Base-by-base conservation (phyloP, 2,329 filamentous ascomycete genomes). In the Samsoniella hepiali region DNA sequence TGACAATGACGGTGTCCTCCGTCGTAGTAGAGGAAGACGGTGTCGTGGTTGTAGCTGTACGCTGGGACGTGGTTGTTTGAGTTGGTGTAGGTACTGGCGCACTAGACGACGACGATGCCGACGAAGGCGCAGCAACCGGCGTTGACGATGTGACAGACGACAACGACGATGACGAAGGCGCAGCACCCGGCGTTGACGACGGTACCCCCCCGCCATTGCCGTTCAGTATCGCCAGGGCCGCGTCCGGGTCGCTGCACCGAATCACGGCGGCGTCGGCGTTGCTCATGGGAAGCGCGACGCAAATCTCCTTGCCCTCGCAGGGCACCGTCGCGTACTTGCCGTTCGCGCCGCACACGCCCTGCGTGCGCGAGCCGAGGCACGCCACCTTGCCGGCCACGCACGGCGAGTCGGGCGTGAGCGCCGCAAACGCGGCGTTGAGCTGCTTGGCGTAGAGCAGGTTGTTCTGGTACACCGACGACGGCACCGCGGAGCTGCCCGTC, bases 231-330 rank as follows among this genome's bases (percentile, higher is more conserved):
- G 68, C 71, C 49, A 74, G 69, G 0, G 82, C 84, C 2, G 73
- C 71, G 3, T 69, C 69, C 10, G 72, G 68, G 56, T 80, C 73
- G 34, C 75, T 74, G 65, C 85, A 88, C 3, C 76, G 78, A 31
- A 88, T 73, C 60, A 75, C 70, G 10, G 84, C 81, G 3, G 83
- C 84, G 0, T 69, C 68, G 0, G 76, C 77, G 11, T 72, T 78
- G 44, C 77, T 79, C 76, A 85, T 80, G 0, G 85, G 85, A 65
- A 87, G 71, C 2, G 82, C 85, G 56, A 79, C 82, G 71, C 85
- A 88, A 55, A 74, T 71, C 53, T 72, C 71, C 10, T 72, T 74
- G 1, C 66, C 49, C 36, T 72, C 74, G 47, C 79, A 79, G 10
- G 71, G 65, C 0, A 67, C 69, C 22, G 85, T 76, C 4, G 72